Evolutionary conservation across 2,329 filamentous ascomycete genomes (phyloP), one percentile per base, ranked within the genome.

Genomic region (Exophiala spinifera): DNA sequence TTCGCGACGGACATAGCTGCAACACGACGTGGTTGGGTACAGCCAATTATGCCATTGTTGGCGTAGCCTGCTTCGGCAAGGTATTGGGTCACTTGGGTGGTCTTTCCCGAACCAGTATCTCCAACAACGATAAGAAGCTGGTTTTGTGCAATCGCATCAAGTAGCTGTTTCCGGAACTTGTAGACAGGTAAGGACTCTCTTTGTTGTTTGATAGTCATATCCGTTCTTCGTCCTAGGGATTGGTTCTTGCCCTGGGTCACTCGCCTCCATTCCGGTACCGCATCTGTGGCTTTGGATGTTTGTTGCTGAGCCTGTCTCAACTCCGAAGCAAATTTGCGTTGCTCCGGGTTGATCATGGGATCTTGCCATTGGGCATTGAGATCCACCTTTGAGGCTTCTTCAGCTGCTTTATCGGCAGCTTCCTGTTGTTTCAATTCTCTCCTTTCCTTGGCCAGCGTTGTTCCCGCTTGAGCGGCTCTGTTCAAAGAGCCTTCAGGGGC

Each of bases 1-100:
- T 96, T 95, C 7, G 94, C 92, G 23, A 99, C 94, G 74, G 91
- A 96, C 94, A 99, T 99, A 19, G 94, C 94, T 20, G 94, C 94
- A 31, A 99, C 95, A 78, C 94, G 88, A 65, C 94, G 84, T 49
- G 94, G 94, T 64, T 99, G 94, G 1, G 94, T 99, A 68, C 94
- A 99, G 3, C 91, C 92, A 64, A 99, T 97, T 80, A 96, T 85
- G 46, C 94, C 94, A 28, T 80, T 75, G 51, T 87, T 87, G 13
- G 86, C 89, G 69, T 96, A 99, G 1, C 95, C 95, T 65, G 97
- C 94, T 71, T 99, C 94, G 67, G 95, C 85, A 8, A 99, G 77
- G 63, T 97, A 99, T 67, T 99, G 95, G 0, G 95, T 96, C 57
- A 99, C 75, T 71, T 99, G 94, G 0, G 94, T 99, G 2, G 94